Evolutionary conservation across 805 yeast species (phyloP).

Genomic region (Lachancea thermotolerans): DNA sequence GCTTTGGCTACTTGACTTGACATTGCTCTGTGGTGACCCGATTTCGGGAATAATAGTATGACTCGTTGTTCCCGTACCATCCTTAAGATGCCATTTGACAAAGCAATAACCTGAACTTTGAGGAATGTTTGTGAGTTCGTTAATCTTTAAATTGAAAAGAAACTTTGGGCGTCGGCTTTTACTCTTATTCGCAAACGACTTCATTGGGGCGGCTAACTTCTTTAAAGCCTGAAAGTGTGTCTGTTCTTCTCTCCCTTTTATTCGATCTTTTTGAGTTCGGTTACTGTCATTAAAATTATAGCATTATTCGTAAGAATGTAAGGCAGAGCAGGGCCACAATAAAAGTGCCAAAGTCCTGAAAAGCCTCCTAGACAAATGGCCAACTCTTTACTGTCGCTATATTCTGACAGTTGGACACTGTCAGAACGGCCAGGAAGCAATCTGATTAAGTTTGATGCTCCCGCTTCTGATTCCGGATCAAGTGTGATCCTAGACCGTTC

Average conservation of each 20-base stretch:
- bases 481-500: background rate
- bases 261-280: background rate
- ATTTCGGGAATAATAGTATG: slow-evolving; percentile 3
- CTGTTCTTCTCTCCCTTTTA: too few species aligned
- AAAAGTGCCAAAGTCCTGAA: background rate
- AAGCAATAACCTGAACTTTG: slow-evolving; percentile 63
- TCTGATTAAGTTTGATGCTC: slow-evolving; percentile 1
- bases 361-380: background rate
- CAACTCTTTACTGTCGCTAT: slow-evolving; percentile 5
- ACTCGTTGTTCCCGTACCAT: slow-evolving; percentile 31
- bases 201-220: slow-evolving; percentile 2
- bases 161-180: slow-evolving; percentile 51
- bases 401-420: slow-evolving; percentile 8
- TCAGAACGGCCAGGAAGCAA: slow-evolving; percentile 5
- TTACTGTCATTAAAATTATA: too few species aligned
- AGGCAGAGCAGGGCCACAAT: background rate
- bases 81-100: slow-evolving; percentile 57
- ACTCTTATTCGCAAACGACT: slow-evolving; percentile 14
- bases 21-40: slow-evolving; percentile 25
- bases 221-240: background rate
- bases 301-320: too few species aligned
- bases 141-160: slow-evolving; percentile 48
- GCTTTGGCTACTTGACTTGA: slow-evolving; percentile 16
- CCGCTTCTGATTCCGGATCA: slow-evolving; percentile 1
- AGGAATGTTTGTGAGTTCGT: slow-evolving; percentile 79